Percentiles rank a stretch among this genome's conserved stretches.
phyloP scores from a whole-genome alignment of 495 filamentous ascomycete genomes.

The Bathelium albidoporum region DNA sequence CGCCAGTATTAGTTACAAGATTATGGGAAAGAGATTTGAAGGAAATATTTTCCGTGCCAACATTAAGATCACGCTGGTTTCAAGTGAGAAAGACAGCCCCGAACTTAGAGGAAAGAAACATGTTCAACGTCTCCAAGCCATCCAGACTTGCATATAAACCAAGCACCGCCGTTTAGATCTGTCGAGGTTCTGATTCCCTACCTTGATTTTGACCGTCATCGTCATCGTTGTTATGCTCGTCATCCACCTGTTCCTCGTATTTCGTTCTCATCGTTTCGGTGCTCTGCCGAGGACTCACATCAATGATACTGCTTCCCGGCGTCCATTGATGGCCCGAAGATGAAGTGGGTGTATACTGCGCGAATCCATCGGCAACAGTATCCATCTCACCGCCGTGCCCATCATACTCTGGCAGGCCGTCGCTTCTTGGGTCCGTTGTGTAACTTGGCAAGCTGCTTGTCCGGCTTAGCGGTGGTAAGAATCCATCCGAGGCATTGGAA shows the following conservation, averaged over 20 bases:
- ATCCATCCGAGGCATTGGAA: constrained; percentile 10
- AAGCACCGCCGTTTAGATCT: no score
- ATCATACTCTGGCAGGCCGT: neutral
- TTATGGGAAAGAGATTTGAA: neutral
- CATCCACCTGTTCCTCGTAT: neutral
- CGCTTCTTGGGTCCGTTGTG: neutral
- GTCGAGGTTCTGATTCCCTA: no score
- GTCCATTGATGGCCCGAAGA: constrained; percentile 15
- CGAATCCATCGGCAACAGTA: constrained; percentile 23
- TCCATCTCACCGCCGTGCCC: neutral
- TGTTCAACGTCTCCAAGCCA: no score
- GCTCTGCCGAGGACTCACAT: constrained; percentile 25
- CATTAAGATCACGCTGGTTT: neutral
- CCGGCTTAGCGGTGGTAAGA: constrained; percentile 15
- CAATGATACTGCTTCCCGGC: constrained; percentile 27
- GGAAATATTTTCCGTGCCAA: neutral
- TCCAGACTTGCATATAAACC: no score
- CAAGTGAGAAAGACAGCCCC: neutral
- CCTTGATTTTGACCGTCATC: neutral
- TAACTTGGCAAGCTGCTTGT: constrained; percentile 21
- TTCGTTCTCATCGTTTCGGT: constrained; percentile 26
- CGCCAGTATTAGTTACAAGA: neutral
- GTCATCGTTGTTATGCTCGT: neutral
- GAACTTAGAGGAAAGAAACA: neutral
- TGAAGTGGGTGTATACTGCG: constrained; percentile 18